Evolutionary conservation across 352 stramenopile species (phyloP).

Genomic region (Peronospora destructor): DNA sequence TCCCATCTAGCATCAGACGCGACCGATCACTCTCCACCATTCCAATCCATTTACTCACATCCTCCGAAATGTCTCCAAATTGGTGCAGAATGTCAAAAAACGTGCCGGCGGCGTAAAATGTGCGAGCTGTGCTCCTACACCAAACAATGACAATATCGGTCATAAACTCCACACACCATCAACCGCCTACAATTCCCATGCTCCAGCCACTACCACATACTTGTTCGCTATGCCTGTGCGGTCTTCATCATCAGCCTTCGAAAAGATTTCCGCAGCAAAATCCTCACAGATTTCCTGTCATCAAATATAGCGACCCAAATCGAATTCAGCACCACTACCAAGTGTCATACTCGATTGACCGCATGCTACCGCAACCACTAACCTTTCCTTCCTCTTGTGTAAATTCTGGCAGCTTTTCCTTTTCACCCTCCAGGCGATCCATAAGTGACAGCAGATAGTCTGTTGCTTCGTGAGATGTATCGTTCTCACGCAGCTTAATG

Average conservation of each 20-base stretch:
- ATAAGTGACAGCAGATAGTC: slow-evolving; percentile 88
- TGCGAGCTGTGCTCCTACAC: slow-evolving; percentile 86
- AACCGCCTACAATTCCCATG: background rate
- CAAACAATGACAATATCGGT: slow-evolving; percentile 5
- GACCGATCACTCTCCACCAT: background rate
- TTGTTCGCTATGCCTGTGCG: slow-evolving; percentile 85
- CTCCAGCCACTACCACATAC: slow-evolving; percentile 24
- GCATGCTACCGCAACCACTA: slow-evolving; percentile 2
- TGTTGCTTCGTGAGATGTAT: slow-evolving; percentile 73
- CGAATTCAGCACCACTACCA: background rate
- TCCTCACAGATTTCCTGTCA: slow-evolving; percentile 75
- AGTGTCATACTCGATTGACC: background rate
- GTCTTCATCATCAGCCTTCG: slow-evolving; percentile 92
- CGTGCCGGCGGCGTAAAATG: slow-evolving; percentile 93
- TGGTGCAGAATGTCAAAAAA: slow-evolving; percentile 97
- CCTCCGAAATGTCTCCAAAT: slow-evolving; percentile 85
- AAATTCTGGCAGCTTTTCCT: slow-evolving; percentile 85
- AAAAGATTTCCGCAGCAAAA: slow-evolving; percentile 90
- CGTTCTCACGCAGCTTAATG: slow-evolving; percentile 81
- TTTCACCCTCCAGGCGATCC: slow-evolving; percentile 88
- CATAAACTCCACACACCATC: background rate
- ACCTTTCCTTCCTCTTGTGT: slow-evolving; percentile 88
- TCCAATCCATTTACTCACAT: slow-evolving; percentile 34
- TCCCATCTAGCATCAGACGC: slow-evolving; percentile 4
- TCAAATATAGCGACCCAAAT: background rate